Evolutionary conservation across 257 asterid species (phyloP).

Genomic region (Solanum bulbocastanum): DNA sequence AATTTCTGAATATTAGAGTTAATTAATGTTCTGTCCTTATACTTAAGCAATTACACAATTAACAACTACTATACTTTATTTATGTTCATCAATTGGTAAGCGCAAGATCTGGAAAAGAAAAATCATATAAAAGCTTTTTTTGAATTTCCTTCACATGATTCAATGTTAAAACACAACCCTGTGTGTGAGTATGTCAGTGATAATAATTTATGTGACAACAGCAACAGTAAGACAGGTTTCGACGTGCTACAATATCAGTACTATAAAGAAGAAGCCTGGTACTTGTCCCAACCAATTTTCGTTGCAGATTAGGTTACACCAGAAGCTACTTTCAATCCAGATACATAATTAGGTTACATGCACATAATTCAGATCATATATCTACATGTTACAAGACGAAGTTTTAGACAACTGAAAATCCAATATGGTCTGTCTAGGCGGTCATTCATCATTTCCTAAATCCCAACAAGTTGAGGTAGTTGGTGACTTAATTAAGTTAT

Average conservation of each 20-base stretch:
- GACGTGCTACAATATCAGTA: neutral
- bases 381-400: neutral
- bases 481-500: slow-evolving; percentile 7
- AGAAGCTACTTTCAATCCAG: neutral
- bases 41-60: neutral
- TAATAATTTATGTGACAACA: neutral
- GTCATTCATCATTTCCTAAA: slow-evolving; percentile 3
- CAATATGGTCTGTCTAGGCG: neutral
- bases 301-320: neutral
- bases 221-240: neutral
- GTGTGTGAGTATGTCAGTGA: neutral
- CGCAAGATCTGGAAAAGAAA: neutral
- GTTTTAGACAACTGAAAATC: neutral
- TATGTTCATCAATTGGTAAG: neutral
- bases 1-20: neutral
- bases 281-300: neutral
- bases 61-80: too few species aligned
- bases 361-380: neutral
- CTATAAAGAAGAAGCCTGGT: neutral
- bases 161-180: neutral
- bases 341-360: neutral
- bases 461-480: neutral
- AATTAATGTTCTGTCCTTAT: too few species aligned
- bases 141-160: neutral
- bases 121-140: neutral